Conservation (phyloP, 2,329 filamentous ascomycete species). For the Cladobotryum protrusum region DNA sequence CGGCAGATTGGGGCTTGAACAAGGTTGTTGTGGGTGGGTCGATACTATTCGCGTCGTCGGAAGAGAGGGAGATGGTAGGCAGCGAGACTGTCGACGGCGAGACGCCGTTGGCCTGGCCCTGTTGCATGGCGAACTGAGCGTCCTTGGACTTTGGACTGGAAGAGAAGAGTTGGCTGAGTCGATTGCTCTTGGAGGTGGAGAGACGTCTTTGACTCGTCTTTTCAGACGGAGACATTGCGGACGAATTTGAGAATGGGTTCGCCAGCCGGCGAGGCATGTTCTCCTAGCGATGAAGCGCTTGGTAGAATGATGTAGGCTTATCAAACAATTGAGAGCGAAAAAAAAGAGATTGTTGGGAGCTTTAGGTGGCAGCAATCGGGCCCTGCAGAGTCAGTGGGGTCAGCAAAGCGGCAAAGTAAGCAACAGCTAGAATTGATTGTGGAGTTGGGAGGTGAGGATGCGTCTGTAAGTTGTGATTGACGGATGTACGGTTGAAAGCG, state of each 20-base stretch:
- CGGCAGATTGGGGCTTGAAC: constrained; percentile 81
- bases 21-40: constrained; percentile 71
- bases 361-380: too few species aligned
- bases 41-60: constrained; percentile 59
- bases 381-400: too few species aligned
- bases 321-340: background rate
- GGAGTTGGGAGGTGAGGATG: too few species aligned
- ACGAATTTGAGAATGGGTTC: constrained; percentile 49
- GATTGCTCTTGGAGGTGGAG: constrained; percentile 64
- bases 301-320: background rate
- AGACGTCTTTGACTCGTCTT: constrained; percentile 50
- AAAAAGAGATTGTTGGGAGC: background rate
- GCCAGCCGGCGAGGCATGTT: constrained; percentile 53
- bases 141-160: constrained; percentile 70
- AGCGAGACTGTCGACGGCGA: constrained; percentile 69
- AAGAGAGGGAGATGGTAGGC: constrained; percentile 87
- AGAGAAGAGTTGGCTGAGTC: constrained; percentile 77
- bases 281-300: constrained; percentile 25
- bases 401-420: too few species aligned
- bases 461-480: too few species aligned
- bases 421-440: too few species aligned
- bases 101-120: constrained; percentile 52
- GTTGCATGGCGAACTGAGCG: constrained; percentile 61
- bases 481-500: too few species aligned
- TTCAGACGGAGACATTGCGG: constrained; percentile 41